These are phyloP conservation scores for Fallopia convolvulus DNA, from an alignment of 148 eudicot species.

Conservation along the genomic window DNA sequence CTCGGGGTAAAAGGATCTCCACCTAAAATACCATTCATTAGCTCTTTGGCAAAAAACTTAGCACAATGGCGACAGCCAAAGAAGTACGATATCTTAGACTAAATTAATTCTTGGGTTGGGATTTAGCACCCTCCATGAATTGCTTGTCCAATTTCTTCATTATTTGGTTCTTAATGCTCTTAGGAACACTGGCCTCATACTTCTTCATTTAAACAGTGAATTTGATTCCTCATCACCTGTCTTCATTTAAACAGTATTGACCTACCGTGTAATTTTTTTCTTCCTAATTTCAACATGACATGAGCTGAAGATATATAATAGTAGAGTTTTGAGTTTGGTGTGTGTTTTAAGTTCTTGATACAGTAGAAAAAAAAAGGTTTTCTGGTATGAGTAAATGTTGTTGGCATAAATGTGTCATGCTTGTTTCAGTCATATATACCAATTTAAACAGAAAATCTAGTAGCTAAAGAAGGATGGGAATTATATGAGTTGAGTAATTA, in stretches of 20 bases:
- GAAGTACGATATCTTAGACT: constrained; percentile 45
- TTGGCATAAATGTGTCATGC: neutral
- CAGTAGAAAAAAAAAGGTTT: neutral
- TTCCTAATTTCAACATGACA: neutral
- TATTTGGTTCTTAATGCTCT: constrained; percentile 27
- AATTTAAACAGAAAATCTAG: neutral
- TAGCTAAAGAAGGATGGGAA: too few species aligned
- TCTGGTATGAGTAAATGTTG: neutral
- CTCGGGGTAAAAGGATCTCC: constrained; percentile 60
- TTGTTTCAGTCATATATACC: neutral
- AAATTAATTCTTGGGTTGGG: constrained; percentile 4
- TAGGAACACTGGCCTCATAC: neutral
- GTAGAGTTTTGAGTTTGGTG: constrained; percentile 18
- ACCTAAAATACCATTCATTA: constrained; percentile 42
- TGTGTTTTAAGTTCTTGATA: constrained; percentile 7
- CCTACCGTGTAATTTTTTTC: neutral
- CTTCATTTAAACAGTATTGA: neutral
- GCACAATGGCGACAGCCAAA: constrained; percentile 56
- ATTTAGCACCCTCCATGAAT: constrained; percentile 15
- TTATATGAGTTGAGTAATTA: too few species aligned
- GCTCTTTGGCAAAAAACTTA: constrained; percentile 52
- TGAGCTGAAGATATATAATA: neutral
- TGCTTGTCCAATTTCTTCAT: constrained; percentile 25
- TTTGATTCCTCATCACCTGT: constrained; percentile 25
- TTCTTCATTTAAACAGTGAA: constrained; percentile 25